A percentile compares a stretch with the other conserved stretches of the same genome.
Evolutionary conservation across 805 yeast species (phyloP).

Genomic region (Candida glaebosa): DNA sequence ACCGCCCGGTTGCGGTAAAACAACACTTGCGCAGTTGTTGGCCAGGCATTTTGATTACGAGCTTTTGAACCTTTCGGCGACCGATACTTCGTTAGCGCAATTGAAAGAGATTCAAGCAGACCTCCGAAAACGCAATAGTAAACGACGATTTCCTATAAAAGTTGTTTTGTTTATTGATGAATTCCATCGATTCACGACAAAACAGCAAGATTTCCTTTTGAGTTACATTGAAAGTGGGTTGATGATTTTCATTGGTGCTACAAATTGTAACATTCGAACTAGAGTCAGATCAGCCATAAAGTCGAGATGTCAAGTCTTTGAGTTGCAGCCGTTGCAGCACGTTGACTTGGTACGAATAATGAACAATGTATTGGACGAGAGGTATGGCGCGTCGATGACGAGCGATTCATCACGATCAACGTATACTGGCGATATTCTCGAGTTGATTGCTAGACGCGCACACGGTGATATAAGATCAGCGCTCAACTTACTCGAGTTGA

Average conservation of each 20-base stretch:
- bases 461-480: slow-evolving; percentile 5
- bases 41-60: slow-evolving; percentile 51
- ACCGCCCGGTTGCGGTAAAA: slow-evolving; percentile 94
- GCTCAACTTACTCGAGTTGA: slow-evolving; percentile 25
- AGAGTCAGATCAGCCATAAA: slow-evolving; percentile 77
- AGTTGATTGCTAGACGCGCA: slow-evolving; percentile 13
- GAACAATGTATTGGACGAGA: slow-evolving; percentile 49
- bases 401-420: slow-evolving; percentile 13
- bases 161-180: slow-evolving; percentile 82
- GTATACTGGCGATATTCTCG: slow-evolving; percentile 13
- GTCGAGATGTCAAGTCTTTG: slow-evolving; percentile 81
- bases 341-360: slow-evolving; percentile 54
- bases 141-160: slow-evolving; percentile 26
- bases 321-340: slow-evolving; percentile 49
- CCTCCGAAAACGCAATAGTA: slow-evolving; percentile 43
- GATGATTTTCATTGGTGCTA: slow-evolving; percentile 87
- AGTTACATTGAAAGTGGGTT: slow-evolving; percentile 84
- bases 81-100: slow-evolving; percentile 65
- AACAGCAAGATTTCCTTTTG: slow-evolving; percentile 84
- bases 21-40: slow-evolving; percentile 72
- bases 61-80: slow-evolving; percentile 82
- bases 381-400: slow-evolving; percentile 17
- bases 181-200: slow-evolving; percentile 79
- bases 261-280: slow-evolving; percentile 88
- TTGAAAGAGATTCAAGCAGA: slow-evolving; percentile 56